phyloP scores from a whole-genome alignment of 495 filamentous ascomycete species.

The Thozetella sp. region DNA sequence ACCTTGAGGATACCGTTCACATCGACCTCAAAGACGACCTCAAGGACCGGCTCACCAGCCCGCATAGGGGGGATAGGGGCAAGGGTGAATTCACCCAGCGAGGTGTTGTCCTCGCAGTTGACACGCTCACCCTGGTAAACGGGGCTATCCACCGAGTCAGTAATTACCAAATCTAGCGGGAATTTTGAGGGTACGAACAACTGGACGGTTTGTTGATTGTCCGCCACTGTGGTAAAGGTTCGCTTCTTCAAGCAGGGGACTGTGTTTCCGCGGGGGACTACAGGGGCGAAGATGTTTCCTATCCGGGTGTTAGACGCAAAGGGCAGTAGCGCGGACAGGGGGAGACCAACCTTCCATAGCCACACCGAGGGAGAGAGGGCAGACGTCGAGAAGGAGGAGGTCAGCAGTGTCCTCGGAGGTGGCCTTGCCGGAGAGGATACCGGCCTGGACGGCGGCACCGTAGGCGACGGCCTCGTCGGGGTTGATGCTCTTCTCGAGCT shows the following conservation, averaged over 20 bases:
- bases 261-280: constrained; percentile 88
- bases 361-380: constrained; percentile 97
- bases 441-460: constrained; percentile 97
- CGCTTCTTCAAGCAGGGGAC: constrained; percentile 93
- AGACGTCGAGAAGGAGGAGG: constrained; percentile 94
- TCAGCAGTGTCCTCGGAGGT: constrained; percentile 94
- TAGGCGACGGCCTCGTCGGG: constrained; percentile 99
- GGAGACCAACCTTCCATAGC: constrained; percentile 84
- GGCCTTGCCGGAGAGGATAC: constrained; percentile 96
- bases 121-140: constrained; percentile 99
- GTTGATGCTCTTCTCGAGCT: constrained; percentile 99
- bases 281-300: constrained; percentile 93
- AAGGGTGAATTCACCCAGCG: constrained; percentile 96
- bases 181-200: too few species aligned
- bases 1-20: constrained; percentile 99
- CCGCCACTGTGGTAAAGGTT: constrained; percentile 2
- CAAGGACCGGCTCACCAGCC: constrained; percentile 95
- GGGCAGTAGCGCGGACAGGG: neutral
- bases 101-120: constrained; percentile 99
- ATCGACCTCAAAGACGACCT: constrained; percentile 99
- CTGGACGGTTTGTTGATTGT: constrained; percentile 79
- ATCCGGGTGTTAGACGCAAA: neutral
- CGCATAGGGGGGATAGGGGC: constrained; percentile 97
- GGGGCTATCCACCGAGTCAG: constrained; percentile 97
- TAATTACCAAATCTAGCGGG: too few species aligned